Conservation (phyloP, 805 yeast genomes). For the Phaffomyces thermotolerans region DNA sequence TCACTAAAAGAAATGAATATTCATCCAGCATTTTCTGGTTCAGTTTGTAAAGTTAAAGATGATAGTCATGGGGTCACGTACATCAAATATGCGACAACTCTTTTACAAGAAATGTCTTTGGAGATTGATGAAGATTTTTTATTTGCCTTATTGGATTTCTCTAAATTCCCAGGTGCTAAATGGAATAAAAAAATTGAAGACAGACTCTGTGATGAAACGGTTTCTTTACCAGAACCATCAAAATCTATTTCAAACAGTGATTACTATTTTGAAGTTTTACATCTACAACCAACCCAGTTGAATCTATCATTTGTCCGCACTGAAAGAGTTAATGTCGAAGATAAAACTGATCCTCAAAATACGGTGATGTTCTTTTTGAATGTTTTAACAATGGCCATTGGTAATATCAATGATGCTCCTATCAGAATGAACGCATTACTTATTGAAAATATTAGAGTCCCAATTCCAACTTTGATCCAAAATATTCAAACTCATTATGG, state of each 20-base stretch:
- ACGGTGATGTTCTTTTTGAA: conserved; percentile 73
- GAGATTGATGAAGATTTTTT: conserved; percentile 93
- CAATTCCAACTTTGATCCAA: conserved; percentile 62
- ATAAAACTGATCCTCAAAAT: conserved; percentile 52
- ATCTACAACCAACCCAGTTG: conserved; percentile 84
- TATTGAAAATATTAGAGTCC: conserved; percentile 84
- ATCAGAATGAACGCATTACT: conserved; percentile 80
- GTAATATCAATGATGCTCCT: conserved; percentile 96
- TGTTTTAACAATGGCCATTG: conserved; percentile 91
- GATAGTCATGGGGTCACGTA: conserved; percentile 84
- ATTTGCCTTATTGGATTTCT: conserved; percentile 72
- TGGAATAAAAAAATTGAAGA: conserved; percentile 48
- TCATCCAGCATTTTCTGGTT: conserved; percentile 87
- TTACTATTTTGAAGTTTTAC: conserved; percentile 85
- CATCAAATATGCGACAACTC: conserved; percentile 83
- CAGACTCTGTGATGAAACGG: conserved; percentile 51
- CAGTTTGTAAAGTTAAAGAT: conserved; percentile 79
- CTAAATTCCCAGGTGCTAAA: conserved; percentile 75
- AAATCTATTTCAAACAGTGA: conserved; percentile 53
- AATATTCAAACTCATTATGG: conserved; percentile 80
- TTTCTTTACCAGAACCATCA: conserved; percentile 68
- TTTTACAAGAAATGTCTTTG: conserved; percentile 84
- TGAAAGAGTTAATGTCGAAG: conserved; percentile 64
- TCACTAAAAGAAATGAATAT: conserved; percentile 73
- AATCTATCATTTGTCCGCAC: conserved; percentile 89